Percentiles rank a stretch among this genome's conserved stretches.
Evolutionary conservation across 805 yeast species (phyloP).

Genomic region (Saccharomycopsis sp.): DNA sequence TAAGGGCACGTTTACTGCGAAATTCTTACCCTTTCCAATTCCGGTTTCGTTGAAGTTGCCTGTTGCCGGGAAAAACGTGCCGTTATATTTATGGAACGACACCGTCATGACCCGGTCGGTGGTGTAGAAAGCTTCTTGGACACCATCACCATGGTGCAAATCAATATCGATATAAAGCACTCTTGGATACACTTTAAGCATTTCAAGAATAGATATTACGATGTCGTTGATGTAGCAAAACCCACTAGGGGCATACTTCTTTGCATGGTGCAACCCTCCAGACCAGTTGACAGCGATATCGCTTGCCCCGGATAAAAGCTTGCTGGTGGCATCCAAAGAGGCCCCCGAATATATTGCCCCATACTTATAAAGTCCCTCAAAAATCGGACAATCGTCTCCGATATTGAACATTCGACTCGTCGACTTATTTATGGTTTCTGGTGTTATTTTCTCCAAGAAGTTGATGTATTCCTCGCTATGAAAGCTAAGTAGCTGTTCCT

Average conservation of each 20-base stretch:
- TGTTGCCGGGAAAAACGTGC: slow-evolving; percentile 94
- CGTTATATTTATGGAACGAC: slow-evolving; percentile 77
- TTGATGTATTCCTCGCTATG: slow-evolving; percentile 84
- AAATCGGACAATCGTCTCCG: slow-evolving; percentile 92
- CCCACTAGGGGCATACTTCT: slow-evolving; percentile 50
- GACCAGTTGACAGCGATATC: slow-evolving; percentile 78
- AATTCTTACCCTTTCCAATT: slow-evolving; percentile 81
- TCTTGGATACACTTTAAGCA: slow-evolving; percentile 40
- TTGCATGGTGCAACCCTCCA: slow-evolving; percentile 75
- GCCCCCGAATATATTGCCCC: slow-evolving; percentile 89
- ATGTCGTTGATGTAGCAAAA: slow-evolving; percentile 72
- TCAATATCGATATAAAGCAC: slow-evolving; percentile 66
- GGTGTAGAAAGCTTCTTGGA: slow-evolving; percentile 53
- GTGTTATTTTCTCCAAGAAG: slow-evolving; percentile 69
- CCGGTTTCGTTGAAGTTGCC: slow-evolving; percentile 90
- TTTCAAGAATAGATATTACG: slow-evolving; percentile 45
- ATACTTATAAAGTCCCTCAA: slow-evolving; percentile 91
- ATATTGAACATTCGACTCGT: slow-evolving; percentile 70
- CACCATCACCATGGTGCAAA: slow-evolving; percentile 80
- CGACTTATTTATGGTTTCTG: slow-evolving; percentile 54
- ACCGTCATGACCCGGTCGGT: slow-evolving; percentile 52
- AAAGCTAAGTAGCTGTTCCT: slow-evolving; percentile 70
- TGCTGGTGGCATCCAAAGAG: slow-evolving; percentile 85
- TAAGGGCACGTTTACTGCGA: slow-evolving; percentile 84
- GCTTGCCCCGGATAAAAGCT: slow-evolving; percentile 76